Base-by-base conservation (phyloP, 495 filamentous ascomycete genomes). In the Aspergillus leporis region DNA sequence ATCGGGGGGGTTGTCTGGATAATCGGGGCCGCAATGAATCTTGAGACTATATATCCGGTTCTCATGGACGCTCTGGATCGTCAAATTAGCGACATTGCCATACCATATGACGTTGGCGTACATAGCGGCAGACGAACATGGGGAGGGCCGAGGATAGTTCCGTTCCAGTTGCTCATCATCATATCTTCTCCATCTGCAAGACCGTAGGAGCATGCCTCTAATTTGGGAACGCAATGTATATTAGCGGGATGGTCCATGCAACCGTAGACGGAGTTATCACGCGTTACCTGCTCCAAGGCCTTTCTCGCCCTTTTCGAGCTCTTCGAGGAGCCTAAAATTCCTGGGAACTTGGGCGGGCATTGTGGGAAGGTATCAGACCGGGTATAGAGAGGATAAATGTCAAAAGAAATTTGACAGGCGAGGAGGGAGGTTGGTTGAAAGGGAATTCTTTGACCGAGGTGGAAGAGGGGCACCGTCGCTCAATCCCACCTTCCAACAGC, bases 221-320 rank as follows among this genome's bases (percentile, higher is more conserved):
- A 22, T 47, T 23, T 13, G 43, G 4, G 43, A 47, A 47, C 1
- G 19, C 43, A 47, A 14, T 51, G 43, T 36, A 51, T 38, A 56
- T 69, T 43, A 64, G 14, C 23, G 34, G 31, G 12, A 22, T 58
- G 10, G 34, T 59, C 47, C 38, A 21, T 53, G 8, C 47, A 22
- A 16, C 13, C 13, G 2, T 16, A 22, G 40, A 21, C 22, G n/a
- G 31, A 23, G 45, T 8, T 61, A 31, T 46, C 52, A 53, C 61
- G 56, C 63, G n/a, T 61, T 53, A 97, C 93, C 93, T 77, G 93
- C 92, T 66, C 95, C 93, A 51, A 93, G 80, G 46, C 95, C 94
- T 74, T 98, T 98, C 80, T 98, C 94, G 62, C 94, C 94, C 79
- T 97, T 98, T 81, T 98, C 94, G 3, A 98, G 83, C 85, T 98